phyloP scores from a whole-genome alignment of 495 filamentous ascomycete species.

The Penicillium flavigenum region DNA sequence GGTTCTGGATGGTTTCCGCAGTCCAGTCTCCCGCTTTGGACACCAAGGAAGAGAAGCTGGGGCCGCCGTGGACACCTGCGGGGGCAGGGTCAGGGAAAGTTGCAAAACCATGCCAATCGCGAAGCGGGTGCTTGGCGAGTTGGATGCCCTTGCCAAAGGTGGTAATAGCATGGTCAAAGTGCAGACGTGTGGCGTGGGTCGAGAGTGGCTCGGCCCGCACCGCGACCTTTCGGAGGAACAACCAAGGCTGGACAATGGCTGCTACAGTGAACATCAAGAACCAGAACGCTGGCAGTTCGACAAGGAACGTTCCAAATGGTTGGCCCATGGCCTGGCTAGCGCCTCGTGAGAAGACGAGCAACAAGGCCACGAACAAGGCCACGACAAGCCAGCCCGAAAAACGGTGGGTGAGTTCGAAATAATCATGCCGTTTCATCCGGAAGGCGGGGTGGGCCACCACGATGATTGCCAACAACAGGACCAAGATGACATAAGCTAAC shows the following conservation, averaged over 20 bases:
- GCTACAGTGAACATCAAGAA: constrained; percentile 39
- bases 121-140: constrained; percentile 56
- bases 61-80: constrained; percentile 14
- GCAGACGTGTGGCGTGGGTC: constrained; percentile 67
- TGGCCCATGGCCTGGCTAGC: constrained; percentile 25
- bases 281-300: constrained; percentile 46
- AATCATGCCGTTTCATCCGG: constrained; percentile 50
- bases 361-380: constrained; percentile 45
- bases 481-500: constrained; percentile 42
- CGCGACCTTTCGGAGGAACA: constrained; percentile 47
- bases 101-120: constrained; percentile 82
- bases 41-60: constrained; percentile 64
- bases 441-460: constrained; percentile 46
- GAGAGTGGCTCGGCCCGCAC: constrained; percentile 65
- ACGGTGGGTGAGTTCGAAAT: constrained; percentile 57
- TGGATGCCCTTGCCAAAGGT: constrained; percentile 48
- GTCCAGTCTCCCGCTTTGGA: constrained; percentile 90
- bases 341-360: constrained; percentile 40
- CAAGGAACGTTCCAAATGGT: constrained; percentile 35
- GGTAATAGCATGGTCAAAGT: constrained; percentile 59
- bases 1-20: constrained; percentile 57
- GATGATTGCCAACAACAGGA: constrained; percentile 44
- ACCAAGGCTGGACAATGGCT: constrained; percentile 45
- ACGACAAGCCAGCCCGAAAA: constrained; percentile 55
- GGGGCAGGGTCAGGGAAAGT: constrained; percentile 56